Conservation (phyloP, 2,329 filamentous ascomycete species). For the Ceratocystis lukuohia region DNA sequence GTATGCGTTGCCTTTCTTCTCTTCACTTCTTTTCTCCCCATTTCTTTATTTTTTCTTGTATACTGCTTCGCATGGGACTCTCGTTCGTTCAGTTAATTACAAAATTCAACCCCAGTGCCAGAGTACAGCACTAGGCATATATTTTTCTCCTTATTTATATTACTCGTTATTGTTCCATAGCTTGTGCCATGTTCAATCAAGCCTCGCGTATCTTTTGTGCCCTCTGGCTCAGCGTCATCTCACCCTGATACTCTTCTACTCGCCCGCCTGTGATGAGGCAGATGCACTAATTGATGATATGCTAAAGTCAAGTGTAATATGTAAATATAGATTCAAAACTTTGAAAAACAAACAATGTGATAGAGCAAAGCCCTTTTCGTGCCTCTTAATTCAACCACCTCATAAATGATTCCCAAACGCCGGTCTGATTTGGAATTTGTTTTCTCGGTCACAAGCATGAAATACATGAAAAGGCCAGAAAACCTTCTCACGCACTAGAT, state of each 20-base stretch:
- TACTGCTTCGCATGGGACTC: constrained; percentile 9
- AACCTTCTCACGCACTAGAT: not conserved
- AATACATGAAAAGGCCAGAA: not conserved
- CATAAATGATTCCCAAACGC: constrained; percentile 9
- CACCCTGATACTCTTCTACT: not conserved
- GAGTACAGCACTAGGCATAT: constrained; percentile 4
- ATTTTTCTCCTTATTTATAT: constrained; percentile 10
- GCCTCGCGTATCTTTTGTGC: not conserved
- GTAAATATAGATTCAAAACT: not conserved
- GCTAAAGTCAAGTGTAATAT: not conserved
- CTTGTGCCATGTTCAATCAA: not conserved
- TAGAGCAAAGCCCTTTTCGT: not conserved
- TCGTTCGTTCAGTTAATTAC: constrained; percentile 1
- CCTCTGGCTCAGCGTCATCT: not conserved
- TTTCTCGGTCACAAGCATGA: constrained; percentile 14
- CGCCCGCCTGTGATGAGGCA: too few relatives aligned
- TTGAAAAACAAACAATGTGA: not conserved
- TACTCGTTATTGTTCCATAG: constrained; percentile 13
- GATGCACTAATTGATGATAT: too few relatives aligned
- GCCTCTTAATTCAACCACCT: not conserved
- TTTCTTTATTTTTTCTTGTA: constrained; percentile 12
- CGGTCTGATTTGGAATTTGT: constrained; percentile 5
- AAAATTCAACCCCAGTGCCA: not conserved
- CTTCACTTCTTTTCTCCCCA: not conserved
- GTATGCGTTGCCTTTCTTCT: not conserved